Base-by-base conservation (phyloP, 345 rosid species). In the Boechera retrofracta region DNA sequence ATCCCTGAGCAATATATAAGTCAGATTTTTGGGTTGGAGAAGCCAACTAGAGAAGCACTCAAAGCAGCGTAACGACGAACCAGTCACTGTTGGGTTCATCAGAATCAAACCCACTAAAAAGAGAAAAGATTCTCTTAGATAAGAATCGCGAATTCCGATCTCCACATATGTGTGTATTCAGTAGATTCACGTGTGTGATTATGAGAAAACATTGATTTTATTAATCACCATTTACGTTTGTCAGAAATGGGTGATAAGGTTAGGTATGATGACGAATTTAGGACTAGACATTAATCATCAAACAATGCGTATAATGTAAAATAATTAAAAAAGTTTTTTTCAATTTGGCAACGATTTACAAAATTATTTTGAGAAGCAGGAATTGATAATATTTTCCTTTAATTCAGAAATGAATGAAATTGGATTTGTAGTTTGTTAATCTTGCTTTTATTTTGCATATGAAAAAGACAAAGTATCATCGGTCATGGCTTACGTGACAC, bases 401-500 rank as follows among this genome's bases (percentile, higher is more conserved):
- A 0, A 3, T 18, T 51, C 28, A 2, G 15, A 45, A 5, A 13
- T 1, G 2, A 15, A 45, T 16, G 7, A 1, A 4, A 10, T 24
- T 24, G 31, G 57, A 24, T 54, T 5, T 54, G 16, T 16, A 26
- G 16, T 54, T 54, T 52, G 4, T 48, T 52, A 21, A 5, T 47
- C 10, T 21, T 21, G 24, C 24, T 21, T 21, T 21, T 21, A 21
- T 21, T 21, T 21, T n/a, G 32, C 58, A 53, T 4, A 4, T 24
- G 2, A 1, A 31, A 31, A n/a, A 73, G 18, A 53, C 64, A 63
- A 64, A 58, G 71, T 64, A 52, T 44, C 54, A 61, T 54, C 70
- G 75, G 80, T 77, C 80, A 70, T 38, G 76, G 76, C 80, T 77
- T 71, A 71, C 80, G 80, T 66, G 71, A 73, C 39, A 47, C 74